Conservation (phyloP, 2,329 filamentous ascomycete species). For the Chalaropsis thielavioides region DNA sequence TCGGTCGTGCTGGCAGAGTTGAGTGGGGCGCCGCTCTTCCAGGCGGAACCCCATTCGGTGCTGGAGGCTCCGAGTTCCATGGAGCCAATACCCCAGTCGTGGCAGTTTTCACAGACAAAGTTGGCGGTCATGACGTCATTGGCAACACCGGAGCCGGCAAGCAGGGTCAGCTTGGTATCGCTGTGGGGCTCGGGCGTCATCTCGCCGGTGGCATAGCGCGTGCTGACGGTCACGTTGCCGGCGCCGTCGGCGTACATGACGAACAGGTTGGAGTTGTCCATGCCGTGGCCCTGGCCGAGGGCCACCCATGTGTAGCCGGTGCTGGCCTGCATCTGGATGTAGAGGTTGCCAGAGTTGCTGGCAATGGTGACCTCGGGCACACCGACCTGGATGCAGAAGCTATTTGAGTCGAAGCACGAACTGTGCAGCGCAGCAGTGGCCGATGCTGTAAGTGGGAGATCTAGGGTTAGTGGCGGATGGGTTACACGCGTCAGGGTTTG, state of each 20-base stretch:
- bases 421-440: slow-evolving; percentile 2
- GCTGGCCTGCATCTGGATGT: slow-evolving; percentile 45
- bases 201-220: slow-evolving; percentile 36
- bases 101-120: slow-evolving; percentile 40
- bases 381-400: slow-evolving; percentile 42
- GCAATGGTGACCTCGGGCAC: slow-evolving; percentile 37
- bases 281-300: slow-evolving; percentile 40
- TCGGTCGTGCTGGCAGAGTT: slow-evolving; percentile 29
- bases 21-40: slow-evolving; percentile 34
- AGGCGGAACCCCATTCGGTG: slow-evolving; percentile 40
- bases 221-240: slow-evolving; percentile 48
- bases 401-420: slow-evolving; percentile 29
- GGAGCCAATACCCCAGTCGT: slow-evolving; percentile 30
- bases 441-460: not conserved
- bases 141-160: slow-evolving; percentile 43
- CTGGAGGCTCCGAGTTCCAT: slow-evolving; percentile 30
- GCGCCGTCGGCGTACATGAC: slow-evolving; percentile 44
- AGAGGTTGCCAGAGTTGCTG: slow-evolving; percentile 40
- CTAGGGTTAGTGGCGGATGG: not conserved
- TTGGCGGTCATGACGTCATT: slow-evolving; percentile 44
- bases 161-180: slow-evolving; percentile 35
- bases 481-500: not conserved
- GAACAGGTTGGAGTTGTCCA: slow-evolving; percentile 47
- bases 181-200: slow-evolving; percentile 33
- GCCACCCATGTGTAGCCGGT: slow-evolving; percentile 41